phyloP scores from a whole-genome alignment of 805 yeast genomes.

The Hanseniaspora osmophila region DNA sequence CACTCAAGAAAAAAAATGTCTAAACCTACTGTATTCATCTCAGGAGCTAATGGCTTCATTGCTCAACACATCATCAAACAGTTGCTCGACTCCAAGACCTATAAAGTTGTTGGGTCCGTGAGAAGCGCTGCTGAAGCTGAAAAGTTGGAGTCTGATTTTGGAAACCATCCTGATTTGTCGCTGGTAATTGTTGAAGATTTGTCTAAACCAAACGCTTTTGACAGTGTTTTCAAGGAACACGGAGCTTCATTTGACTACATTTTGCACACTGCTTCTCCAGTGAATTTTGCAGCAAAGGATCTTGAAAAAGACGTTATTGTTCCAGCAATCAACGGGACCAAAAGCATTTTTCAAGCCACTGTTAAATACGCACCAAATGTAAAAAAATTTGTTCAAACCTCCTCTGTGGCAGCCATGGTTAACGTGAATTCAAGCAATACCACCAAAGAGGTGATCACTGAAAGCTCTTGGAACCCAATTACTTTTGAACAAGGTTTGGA shows the following conservation, averaged over 20 bases:
- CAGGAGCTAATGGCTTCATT: too few relatives aligned
- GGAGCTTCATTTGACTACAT: slow-evolving; percentile 4
- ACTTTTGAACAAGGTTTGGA: slow-evolving; percentile 17
- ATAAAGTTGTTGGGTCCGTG: too few relatives aligned
- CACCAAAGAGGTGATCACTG: slow-evolving; percentile 10
- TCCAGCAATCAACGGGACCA: slow-evolving; percentile 49
- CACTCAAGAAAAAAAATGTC: slow-evolving; percentile 37
- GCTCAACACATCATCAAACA: too few relatives aligned
- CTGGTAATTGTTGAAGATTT: slow-evolving; percentile 32
- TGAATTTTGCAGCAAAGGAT: too few relatives aligned
- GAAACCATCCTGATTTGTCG: slow-evolving; percentile 8
- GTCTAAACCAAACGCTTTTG: slow-evolving; percentile 36
- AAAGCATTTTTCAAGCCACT: slow-evolving; percentile 32
- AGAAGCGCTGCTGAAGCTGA: too few relatives aligned
- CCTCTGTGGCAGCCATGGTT: slow-evolving; percentile 41
- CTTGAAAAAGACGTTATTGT: slow-evolving; percentile 33
- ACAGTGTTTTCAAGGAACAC: too few relatives aligned
- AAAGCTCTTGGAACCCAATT: slow-evolving; percentile 28
- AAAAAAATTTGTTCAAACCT: slow-evolving; percentile 38
- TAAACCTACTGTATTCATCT: slow-evolving; percentile 10
- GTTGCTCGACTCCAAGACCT: too few relatives aligned
- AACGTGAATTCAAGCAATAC: slow-evolving; percentile 6
- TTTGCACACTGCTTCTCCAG: slow-evolving; percentile 1
- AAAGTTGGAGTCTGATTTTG: too few relatives aligned
- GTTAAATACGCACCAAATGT: slow-evolving; percentile 30